Evolutionary conservation across 2,329 filamentous ascomycete genomes (phyloP).

Genomic region (Neofusicoccum parvum): DNA sequence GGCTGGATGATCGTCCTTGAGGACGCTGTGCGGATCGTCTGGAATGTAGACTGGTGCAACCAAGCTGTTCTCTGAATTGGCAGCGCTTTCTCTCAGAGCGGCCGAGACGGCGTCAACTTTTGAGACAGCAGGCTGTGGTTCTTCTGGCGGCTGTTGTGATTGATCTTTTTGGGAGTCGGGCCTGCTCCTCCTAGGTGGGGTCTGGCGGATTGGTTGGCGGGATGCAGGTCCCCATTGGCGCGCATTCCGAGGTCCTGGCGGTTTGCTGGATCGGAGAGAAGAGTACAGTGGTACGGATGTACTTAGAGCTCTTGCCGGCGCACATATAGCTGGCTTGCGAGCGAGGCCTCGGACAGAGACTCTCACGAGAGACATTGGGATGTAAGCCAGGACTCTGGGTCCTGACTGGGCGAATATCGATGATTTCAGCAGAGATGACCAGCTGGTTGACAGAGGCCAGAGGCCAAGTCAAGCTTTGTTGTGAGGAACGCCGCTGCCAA

Average conservation of each 20-base stretch:
- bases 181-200: neutral
- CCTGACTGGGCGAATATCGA: no score
- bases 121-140: conserved; percentile 23
- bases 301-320: neutral
- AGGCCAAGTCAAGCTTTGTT: no score
- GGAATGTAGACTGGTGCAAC: conserved; percentile 63
- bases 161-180: no score
- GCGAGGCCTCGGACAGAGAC: neutral
- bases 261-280: neutral
- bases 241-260: neutral
- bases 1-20: conserved; percentile 61
- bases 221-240: neutral
- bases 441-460: neutral
- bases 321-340: neutral
- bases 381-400: no score
- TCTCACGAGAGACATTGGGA: neutral
- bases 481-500: no score
- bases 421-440: neutral
- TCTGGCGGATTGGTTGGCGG: neutral
- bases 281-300: neutral
- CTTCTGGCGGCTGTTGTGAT: neutral
- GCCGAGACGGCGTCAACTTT: conserved; percentile 47
- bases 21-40: conserved; percentile 61
- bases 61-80: conserved; percentile 51
- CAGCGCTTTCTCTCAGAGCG: conserved; percentile 45